These are phyloP conservation scores for Phytopythium sindhum DNA, from an alignment of 352 stramenopile genomes.

Conservation along the genomic window DNA sequence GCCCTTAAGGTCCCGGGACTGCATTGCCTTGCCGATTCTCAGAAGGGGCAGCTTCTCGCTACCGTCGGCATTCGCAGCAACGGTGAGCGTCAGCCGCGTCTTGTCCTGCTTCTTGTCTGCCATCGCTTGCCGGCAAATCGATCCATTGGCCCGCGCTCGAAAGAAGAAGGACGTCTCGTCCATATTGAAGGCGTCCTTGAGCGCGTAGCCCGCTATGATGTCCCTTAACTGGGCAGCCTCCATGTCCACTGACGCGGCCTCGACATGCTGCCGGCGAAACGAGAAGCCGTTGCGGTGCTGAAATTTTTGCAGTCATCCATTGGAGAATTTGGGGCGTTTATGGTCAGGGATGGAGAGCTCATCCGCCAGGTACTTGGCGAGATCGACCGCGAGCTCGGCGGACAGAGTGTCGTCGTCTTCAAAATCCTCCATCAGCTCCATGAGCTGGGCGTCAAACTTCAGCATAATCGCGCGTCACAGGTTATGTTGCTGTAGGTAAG, in stretches of 20 bases:
- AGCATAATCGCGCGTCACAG: no score
- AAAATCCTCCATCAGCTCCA: neutral
- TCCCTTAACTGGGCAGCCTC: neutral
- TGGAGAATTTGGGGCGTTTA: neutral
- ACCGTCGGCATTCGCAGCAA: neutral
- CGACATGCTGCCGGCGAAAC: neutral
- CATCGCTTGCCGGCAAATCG: neutral
- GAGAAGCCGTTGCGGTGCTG: neutral
- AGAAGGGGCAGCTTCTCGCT: neutral
- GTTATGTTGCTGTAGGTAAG: neutral
- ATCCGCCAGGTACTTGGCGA: neutral
- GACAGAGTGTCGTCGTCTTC: neutral
- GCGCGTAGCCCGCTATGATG: neutral
- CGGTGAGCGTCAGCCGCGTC: neutral
- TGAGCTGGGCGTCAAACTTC: no score
- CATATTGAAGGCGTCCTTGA: neutral
- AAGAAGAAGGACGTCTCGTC: no score
- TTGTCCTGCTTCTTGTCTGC: neutral
- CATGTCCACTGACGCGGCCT: neutral
- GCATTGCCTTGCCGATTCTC: neutral
- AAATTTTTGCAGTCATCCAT: neutral
- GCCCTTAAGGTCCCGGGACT: neutral
- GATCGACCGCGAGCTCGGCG: neutral
- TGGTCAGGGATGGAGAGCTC: neutral
- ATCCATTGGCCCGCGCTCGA: neutral